These are phyloP conservation scores for Metarhizium rileyi DNA, from an alignment of 2,329 filamentous ascomycete genomes.

Conservation along the genomic window DNA sequence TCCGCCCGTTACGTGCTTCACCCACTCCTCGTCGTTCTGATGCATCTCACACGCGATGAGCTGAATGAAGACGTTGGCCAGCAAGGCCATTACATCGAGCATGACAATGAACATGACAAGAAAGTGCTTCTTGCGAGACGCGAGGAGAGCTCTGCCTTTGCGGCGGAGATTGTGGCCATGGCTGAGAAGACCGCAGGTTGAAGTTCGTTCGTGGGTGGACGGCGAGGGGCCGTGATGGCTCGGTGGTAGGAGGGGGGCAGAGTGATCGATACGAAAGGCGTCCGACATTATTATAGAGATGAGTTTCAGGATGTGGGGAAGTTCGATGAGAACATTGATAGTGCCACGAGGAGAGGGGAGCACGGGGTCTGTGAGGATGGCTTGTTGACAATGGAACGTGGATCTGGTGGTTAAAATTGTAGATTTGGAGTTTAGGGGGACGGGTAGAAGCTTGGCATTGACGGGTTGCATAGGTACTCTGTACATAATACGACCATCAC, in stretches of 20 bases:
- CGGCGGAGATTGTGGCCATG: slow-evolving; percentile 4
- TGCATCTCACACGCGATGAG: slow-evolving; percentile 38
- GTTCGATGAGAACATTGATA: background rate
- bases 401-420: background rate
- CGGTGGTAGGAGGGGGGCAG: slow-evolving; percentile 3
- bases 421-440: too few relatives aligned
- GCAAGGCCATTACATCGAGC: slow-evolving; percentile 34
- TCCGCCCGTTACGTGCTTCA: slow-evolving; percentile 22
- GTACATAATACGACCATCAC: too few relatives aligned
- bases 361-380: background rate
- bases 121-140: slow-evolving; percentile 34
- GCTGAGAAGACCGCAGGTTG: slow-evolving; percentile 3
- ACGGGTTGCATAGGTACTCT: too few relatives aligned
- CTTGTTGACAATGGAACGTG: background rate
- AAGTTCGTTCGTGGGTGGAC: background rate
- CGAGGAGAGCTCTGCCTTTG: slow-evolving; percentile 14
- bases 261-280: background rate
- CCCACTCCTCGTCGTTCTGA: slow-evolving; percentile 30
- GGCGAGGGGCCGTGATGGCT: background rate
- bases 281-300: background rate
- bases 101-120: slow-evolving; percentile 32
- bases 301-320: background rate
- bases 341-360: background rate
- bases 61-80: slow-evolving; percentile 38
- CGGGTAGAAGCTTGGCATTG: too few relatives aligned